Percentiles rank a stretch among this genome's conserved stretches.
These are phyloP conservation scores for Pseudogymnoascus sp. DNA, from an alignment of 2,329 filamentous ascomycete genomes.

Conservation along the genomic window DNA sequence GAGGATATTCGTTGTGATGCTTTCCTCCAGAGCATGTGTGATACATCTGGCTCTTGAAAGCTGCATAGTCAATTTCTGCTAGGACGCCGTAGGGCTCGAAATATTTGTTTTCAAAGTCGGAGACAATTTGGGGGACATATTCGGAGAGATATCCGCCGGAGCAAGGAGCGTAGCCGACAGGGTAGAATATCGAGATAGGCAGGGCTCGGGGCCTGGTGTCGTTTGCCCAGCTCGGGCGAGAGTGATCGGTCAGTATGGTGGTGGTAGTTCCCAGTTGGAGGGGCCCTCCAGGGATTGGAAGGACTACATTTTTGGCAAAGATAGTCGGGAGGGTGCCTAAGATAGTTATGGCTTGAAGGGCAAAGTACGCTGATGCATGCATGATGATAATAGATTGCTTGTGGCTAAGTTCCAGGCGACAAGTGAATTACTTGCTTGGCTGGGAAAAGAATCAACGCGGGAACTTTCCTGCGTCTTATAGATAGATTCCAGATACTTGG, in stretches of 20 bases:
- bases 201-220: neutral
- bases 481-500: neutral
- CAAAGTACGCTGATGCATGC: neutral
- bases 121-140: neutral
- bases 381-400: neutral
- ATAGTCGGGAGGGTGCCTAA: neutral
- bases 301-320: neutral
- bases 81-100: neutral
- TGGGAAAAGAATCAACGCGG: neutral
- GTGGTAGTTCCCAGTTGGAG: neutral
- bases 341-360: neutral
- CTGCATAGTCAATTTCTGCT: neutral
- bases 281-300: neutral
- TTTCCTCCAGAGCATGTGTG: neutral
- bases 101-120: neutral
- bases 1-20: constrained; percentile 11
- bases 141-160: neutral
- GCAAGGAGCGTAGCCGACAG: neutral
- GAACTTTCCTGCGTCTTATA: neutral
- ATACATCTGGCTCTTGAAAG: constrained; percentile 2
- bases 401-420: neutral
- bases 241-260: neutral
- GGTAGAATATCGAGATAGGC: neutral
- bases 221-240: neutral
- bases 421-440: neutral